Evolutionary conservation across 148 eudicot genomes (phyloP), one percentile per base, ranked within the genome.

Genomic region (Vaccinium vitisidaea): DNA sequence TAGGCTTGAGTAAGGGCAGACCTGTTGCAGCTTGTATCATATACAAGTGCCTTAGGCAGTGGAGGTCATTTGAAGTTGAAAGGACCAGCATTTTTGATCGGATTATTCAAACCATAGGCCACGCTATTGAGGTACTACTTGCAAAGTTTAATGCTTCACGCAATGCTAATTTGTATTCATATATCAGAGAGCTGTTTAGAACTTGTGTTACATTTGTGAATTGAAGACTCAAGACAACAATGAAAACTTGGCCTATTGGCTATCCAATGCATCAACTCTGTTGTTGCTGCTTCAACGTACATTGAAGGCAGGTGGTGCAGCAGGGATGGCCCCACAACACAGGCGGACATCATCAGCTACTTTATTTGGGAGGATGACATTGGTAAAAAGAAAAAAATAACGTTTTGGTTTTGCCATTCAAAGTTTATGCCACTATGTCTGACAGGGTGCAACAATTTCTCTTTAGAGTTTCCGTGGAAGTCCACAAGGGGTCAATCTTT

Each of bases 51-150:
- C 94, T 95, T 56, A 87, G 94, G 81, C 98, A 95, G 71, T 95
- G 98, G 98, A 90, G 93, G 83, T 94, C 98, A 79, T 92, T 95
- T 87, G 98, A 95, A 91, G 98, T 90, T 84, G 98, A 95, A 88
- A 89, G 92, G 81, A 95, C 98, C 19, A 94, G 95, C 88, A 94
- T 94, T 74, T 95, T 95, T 86, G 96, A 95, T 86, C 88, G 92
- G 77, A 90, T 95, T 80, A 93, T 93, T 80, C 98, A 94, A 87
- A 93, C 96, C 83, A 94, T 94, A 67, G 95, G 96, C 83, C 90
- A 89, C 0, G 96, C 98, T 61, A 94, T 93, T 87, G 97, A 95
- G 97, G 98, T 95, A 85, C 50, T 79, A 82, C 71, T 58, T 56
- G 76, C 54, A 13, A 25, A 49, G 16, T 59, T 70, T 13, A 11